Evolutionary conservation across 2,329 filamentous ascomycete species (phyloP), one percentile per base, ranked within the genome.

Genomic region (Nothomitra cinnamomea): DNA sequence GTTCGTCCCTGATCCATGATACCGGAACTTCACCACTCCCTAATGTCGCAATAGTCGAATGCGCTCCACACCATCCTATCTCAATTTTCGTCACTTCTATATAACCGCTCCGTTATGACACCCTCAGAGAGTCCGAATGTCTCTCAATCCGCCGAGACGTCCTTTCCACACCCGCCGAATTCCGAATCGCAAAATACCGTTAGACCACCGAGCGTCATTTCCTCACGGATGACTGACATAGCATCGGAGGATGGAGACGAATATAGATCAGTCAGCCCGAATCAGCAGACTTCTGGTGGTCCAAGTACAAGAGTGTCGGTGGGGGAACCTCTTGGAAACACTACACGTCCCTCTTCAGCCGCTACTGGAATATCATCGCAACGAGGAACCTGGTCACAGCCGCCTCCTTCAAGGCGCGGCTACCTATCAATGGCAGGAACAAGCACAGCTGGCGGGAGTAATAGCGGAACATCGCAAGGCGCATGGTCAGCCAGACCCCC

Each of bases 181-280:
- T 24, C 36, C n/a, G 52, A 48, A 50, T 40, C 25, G 21, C 50
- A 41, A 36, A 8, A 21, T 52, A 28, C 35, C 19, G 45, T n/a
- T 17, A 49, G 45, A 35, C 45, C 45, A 4, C 19, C 32, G 36
- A 84, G 81, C 58, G 74, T 84, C 55, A 82, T 85, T 53, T 86
- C 83, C 25, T 85, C 82, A 55, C 79, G 79, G 56, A 82, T 86
- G 75, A 86, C 82, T n/a, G 75, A 78, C 60, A 47, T 53, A 69
- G 67, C 67, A 49, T 74, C 74, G 38, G 73, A 76, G 58, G 72
- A 76, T 68, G 73, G 68, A 49, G 69, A 74, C 53, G 66, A 68
- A 38, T 64, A 67, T 43, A 17, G 59, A 57, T 55, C 51, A 12
- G 43, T 19, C 28, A 19, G 17, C 10, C 17, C 10, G 62, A 66